Percentiles rank a stretch among this genome's conserved stretches.
Conservation (phyloP, 2,329 filamentous ascomycete species). For the Cryphonectria parasitica region DNA sequence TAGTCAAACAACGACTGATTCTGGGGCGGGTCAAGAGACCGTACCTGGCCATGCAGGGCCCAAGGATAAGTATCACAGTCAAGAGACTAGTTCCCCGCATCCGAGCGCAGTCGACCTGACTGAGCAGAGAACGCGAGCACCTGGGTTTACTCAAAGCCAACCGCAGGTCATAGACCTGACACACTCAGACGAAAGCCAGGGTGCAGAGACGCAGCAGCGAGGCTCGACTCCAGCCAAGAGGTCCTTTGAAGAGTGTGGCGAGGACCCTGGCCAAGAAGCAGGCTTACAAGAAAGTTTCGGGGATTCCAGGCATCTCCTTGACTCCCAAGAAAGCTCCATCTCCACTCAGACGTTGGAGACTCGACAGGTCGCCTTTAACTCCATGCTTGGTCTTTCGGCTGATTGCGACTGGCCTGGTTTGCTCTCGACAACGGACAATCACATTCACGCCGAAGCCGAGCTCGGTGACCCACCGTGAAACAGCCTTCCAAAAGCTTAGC, state of each 20-base stretch:
- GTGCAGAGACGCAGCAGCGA: neutral
- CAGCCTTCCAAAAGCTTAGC: neutral
- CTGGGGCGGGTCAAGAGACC: neutral
- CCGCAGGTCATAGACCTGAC: constrained; percentile 23
- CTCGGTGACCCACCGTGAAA: constrained; percentile 34
- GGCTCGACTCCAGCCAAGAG: constrained; percentile 10
- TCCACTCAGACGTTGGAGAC: constrained; percentile 37
- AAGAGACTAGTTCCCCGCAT: neutral
- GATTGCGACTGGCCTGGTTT: constrained; percentile 34
- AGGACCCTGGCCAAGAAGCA: neutral
- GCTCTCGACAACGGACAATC: constrained; percentile 46
- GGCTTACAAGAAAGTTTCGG: neutral
- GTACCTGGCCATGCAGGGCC: neutral
- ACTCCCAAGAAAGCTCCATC: constrained; percentile 40
- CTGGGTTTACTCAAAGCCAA: neutral
- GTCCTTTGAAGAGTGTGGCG: constrained; percentile 7
- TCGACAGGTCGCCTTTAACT: constrained; percentile 39
- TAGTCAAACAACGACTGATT: constrained; percentile 21
- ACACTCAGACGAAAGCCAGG: constrained; percentile 4
- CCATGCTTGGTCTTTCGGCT: constrained; percentile 33
- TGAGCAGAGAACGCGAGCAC: too few relatives aligned
- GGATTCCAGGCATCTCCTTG: constrained; percentile 24
- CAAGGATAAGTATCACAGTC: neutral
- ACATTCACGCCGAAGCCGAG: constrained; percentile 42
- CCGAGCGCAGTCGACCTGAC: neutral